Percentiles rank a stretch among this genome's conserved stretches.
These are phyloP conservation scores for Nannochloropsis oceanica DNA, from an alignment of 108 stramenopile genomes.

Conservation along the genomic window DNA sequence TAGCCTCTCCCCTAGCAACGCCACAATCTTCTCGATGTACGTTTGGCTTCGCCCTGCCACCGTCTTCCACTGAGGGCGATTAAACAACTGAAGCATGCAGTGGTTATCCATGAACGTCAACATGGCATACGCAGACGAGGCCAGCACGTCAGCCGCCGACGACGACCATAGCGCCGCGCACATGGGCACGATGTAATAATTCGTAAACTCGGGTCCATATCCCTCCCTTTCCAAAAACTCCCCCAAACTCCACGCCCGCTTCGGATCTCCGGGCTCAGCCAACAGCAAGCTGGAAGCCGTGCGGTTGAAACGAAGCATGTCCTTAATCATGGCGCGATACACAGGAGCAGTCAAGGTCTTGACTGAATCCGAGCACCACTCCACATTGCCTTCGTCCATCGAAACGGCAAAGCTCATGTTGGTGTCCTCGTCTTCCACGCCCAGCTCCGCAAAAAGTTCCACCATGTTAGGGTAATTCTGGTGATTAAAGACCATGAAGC, in stretches of 20 bases:
- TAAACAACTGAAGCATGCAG: conserved; percentile 60
- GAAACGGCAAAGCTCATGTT: conserved; percentile 68
- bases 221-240: conserved; percentile 63
- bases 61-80: conserved; percentile 65
- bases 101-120: conserved; percentile 86
- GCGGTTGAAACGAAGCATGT: conserved; percentile 66
- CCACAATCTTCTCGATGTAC: conserved; percentile 57
- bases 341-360: conserved; percentile 37
- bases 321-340: conserved; percentile 61
- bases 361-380: conserved; percentile 61
- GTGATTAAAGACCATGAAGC: conserved; percentile 93
- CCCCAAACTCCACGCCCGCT: conserved; percentile 48
- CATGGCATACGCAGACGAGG: conserved; percentile 61
- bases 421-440: conserved; percentile 28
- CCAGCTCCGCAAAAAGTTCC: conserved; percentile 58
- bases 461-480: conserved; percentile 89
- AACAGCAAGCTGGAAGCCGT: conserved; percentile 54
- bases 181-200: conserved; percentile 79
- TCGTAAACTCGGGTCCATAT: conserved; percentile 57
- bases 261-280: conserved; percentile 40
- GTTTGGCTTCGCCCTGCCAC: conserved; percentile 49
- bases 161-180: conserved; percentile 82
- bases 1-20: conserved; percentile 35
- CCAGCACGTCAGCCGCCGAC: conserved; percentile 57
- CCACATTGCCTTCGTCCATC: conserved; percentile 62